A percentile compares a stretch with the other conserved stretches of the same genome.
These are phyloP conservation scores for Fusarium palustre DNA, from an alignment of 2,329 filamentous ascomycete genomes.

Conservation along the genomic window DNA sequence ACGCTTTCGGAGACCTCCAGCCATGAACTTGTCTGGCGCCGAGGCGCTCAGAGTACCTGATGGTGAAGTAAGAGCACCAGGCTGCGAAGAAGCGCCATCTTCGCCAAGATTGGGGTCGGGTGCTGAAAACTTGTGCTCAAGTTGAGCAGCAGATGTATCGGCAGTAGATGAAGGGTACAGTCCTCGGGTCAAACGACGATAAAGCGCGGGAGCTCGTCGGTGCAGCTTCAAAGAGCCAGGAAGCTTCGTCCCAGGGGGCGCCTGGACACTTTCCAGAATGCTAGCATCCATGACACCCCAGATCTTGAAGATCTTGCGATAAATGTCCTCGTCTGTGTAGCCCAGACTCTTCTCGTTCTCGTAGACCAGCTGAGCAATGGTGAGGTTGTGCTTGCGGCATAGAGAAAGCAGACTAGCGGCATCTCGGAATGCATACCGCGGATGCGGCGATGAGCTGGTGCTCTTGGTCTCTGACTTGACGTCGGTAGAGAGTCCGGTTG, in stretches of 20 bases:
- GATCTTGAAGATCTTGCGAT: constrained; percentile 60
- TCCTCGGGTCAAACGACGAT: constrained; percentile 59
- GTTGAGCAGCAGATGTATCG: constrained; percentile 23
- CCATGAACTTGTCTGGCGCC: constrained; percentile 11
- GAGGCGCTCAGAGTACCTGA: neutral
- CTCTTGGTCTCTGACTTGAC: constrained; percentile 34
- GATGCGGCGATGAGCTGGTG: constrained; percentile 48
- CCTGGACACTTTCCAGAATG: constrained; percentile 62
- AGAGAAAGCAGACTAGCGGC: constrained; percentile 59
- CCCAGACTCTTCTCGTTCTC: constrained; percentile 65
- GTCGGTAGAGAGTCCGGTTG: constrained; percentile 21
- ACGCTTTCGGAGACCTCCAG: constrained; percentile 35
- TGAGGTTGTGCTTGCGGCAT: constrained; percentile 63
- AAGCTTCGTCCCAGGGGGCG: constrained; percentile 55
- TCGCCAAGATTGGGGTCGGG: constrained; percentile 16
- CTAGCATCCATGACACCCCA: constrained; percentile 66
- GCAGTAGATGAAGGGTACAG: constrained; percentile 54
- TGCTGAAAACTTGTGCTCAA: constrained; percentile 23
- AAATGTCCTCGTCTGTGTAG: constrained; percentile 62
- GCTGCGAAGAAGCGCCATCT: constrained; percentile 3
- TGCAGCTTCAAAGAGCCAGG: constrained; percentile 62
- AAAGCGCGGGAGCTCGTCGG: constrained; percentile 60
- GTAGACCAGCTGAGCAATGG: constrained; percentile 64
- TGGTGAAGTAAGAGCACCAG: constrained; percentile 10
- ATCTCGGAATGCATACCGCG: constrained; percentile 61